Base-by-base conservation (phyloP, 2,329 filamentous ascomycete genomes). In the Lachnellula hyalina region DNA sequence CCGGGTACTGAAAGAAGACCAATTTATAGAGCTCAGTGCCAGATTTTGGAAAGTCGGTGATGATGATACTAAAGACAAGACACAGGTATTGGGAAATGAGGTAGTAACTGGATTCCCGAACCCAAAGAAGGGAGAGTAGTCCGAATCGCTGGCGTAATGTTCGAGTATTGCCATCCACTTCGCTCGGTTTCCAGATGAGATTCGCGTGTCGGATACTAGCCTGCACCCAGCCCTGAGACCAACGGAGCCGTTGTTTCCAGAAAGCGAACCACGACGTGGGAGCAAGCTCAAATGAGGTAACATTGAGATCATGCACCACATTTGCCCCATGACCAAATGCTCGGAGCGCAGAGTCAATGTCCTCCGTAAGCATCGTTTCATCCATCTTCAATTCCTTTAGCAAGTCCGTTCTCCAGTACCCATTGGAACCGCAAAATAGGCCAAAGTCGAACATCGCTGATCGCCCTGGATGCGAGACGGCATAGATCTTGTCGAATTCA, bases 401-500 rank as follows among this genome's bases (percentile, higher is more conserved):
- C 2, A 78, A 63, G 7, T 69, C 68, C 1, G 74, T 70, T 50
- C 72, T 69, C 75, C 75, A 78, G 63, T 75, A 78, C 1, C 75
- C 75, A 54, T 78, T 78, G 25, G 72, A 75, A 7, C 75, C 75
- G 51, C 74, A 76, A 65, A 78, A 77, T 5, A 77, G 69, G 14
- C 75, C 75, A 53, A 77, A 77, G 4, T 71, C 72, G 64, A 72
- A 77, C 69, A 77, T 73, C 5, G 71, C 68, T 9, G 74, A 71
- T 9, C 75, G 71, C 5, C 75, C 75, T 2, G 75, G 75, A 58
- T 78, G 75, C 11, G 75, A 77, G 11, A 77, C 75, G 2, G 75
- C 75, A 59, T 78, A 78, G 55, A 78, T 78, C 63, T 77, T 77
- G 64, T 78, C 75, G 53, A 78, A 78, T 57, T 78, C 75, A 35